phyloP scores from a whole-genome alignment of 768 basidiomycete species.

The Phylloporus rhodoxanthus region DNA sequence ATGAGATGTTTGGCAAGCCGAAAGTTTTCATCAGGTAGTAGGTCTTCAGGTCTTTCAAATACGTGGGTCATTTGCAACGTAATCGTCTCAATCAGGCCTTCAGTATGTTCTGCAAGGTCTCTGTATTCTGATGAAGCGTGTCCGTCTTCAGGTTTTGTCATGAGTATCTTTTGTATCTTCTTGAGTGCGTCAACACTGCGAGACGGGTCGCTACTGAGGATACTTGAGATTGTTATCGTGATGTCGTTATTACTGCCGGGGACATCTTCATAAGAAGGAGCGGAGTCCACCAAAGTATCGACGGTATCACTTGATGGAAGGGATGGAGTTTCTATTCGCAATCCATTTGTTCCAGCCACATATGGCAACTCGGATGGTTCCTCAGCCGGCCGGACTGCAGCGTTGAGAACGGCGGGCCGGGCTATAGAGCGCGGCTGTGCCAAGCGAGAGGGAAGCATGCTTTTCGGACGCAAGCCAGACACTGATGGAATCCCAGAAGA shows the following conservation, averaged over 20 bases:
- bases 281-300: conserved; percentile 33
- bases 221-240: conserved; percentile 79
- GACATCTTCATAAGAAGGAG: conserved; percentile 21
- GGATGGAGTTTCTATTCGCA: conserved; percentile 9
- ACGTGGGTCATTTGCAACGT: conserved; percentile 88
- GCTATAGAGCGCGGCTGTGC: conserved; percentile 50
- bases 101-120: conserved; percentile 71
- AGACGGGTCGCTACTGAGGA: conserved; percentile 78
- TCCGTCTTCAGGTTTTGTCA: conserved; percentile 68
- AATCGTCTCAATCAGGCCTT: conserved; percentile 85
- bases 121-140: conserved; percentile 64
- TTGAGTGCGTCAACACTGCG: conserved; percentile 92
- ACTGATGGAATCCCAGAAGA: conserved; percentile 31
- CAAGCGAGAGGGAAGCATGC: conserved; percentile 68
- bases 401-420: conserved; percentile 31
- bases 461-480: conserved; percentile 52
- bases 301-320: conserved; percentile 20
- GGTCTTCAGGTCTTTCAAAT: conserved; percentile 75
- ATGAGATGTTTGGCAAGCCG: conserved; percentile 95
- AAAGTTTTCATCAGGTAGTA: conserved; percentile 75
- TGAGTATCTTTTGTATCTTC: conserved; percentile 82
- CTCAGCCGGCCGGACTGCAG: conserved; percentile 18
- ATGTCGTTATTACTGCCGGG: conserved; percentile 46
- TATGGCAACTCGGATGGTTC: conserved; percentile 31
- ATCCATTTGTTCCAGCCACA: conserved; percentile 16